Base-by-base conservation (phyloP, 2,329 filamentous ascomycete species). In the Scedosporium boydii region DNA sequence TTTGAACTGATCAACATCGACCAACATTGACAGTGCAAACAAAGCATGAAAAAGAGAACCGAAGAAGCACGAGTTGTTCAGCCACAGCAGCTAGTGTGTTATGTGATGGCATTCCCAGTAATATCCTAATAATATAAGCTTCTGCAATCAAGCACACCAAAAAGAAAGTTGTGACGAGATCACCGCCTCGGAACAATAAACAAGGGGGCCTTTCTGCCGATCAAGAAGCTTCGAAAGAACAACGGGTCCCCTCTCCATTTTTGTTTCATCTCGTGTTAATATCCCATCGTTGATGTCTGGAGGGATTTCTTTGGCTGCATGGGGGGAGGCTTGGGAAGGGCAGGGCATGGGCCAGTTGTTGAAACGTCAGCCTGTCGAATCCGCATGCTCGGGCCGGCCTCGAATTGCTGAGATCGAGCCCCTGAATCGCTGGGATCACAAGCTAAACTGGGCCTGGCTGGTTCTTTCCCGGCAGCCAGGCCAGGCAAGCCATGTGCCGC, bases 361-460 rank as follows among this genome's bases (percentile, higher is more conserved):
- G 51, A 62, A 58, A 62, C 60, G 42, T 56, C 23, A 41, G 18
- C n/a, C 29, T 57, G 26, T 34, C 48, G 44, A 61, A 46, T 48
- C 60, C 29, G 60, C 60, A 21, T 56, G 6, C 51, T 61, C 60
- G 60, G 60, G 51, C 60, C 60, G 60, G 60, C 34, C 42, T 61
- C 51, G 60, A 61, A 57, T 59, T 51, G 44, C 23, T 51, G 42
- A 34, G 41, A 12, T 60, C 18, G 58, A 60, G 27, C 58, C 58
- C 58, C 58, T 60, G 58, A 60, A 51, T 44, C 58, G 21, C 21
- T 53, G n/a, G 21, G 23, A 34, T 58, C 55, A 29, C 23, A 58
- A 58, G 55, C n/a, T 23, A 21, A 21, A 21, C 48, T 23, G n/a
- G 48, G 44, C 44, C 18, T 16, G 10, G 44, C 7, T 46, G 44